Base-by-base conservation (phyloP, 306 rosid genomes). In the Purshia tridentata region DNA sequence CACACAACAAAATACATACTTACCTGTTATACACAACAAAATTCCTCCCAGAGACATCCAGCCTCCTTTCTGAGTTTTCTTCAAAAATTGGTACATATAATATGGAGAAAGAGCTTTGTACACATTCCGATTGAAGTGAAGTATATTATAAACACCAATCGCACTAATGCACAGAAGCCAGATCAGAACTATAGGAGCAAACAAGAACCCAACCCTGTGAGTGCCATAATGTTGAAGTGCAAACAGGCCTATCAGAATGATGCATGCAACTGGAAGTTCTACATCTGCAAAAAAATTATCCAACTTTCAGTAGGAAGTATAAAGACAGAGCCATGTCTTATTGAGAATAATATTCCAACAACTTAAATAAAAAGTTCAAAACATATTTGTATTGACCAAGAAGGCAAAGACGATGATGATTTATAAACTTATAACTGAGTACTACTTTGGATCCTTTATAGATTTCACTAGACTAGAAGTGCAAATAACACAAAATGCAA, bases 191-290 rank as follows among this genome's bases (percentile, higher is more conserved):
- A 94, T 76, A 11, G 97, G 98, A 62, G 98, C 96, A 67, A 91
- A 94, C 84, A 94, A 78, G 85, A 91, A 88, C 59, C 98, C 98
- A 8, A 94, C 96, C 83, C 88, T 82, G 87, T 91, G 98, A 1
- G 97, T 94, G 77, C 98, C 98, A 70, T 79, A 94, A 83, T 91
- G 98, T 80, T 94, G 98, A 81, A 94, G 98, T 37, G 92, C 90
- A 79, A 94, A 94, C 88, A 94, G 81, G 78, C 86, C 66, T 60
- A 91, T 87, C 86, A 94, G 78, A 80, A 94, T 78, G 84, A 85
- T n/a, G 84, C 98, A 91, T 23, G 91, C 82, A 53, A 81, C 84
- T 61, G 98, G 97, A 83, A 94, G 77, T 83, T 91, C 92, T 39
- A 91, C 85, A 83, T 86, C 97, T 91, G 92, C 84, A 77, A 79